Evolutionary conservation across 176 grass and related monocot species (phyloP), one percentile per base, ranked within the genome.

Genomic region (Triticum monococcum): DNA sequence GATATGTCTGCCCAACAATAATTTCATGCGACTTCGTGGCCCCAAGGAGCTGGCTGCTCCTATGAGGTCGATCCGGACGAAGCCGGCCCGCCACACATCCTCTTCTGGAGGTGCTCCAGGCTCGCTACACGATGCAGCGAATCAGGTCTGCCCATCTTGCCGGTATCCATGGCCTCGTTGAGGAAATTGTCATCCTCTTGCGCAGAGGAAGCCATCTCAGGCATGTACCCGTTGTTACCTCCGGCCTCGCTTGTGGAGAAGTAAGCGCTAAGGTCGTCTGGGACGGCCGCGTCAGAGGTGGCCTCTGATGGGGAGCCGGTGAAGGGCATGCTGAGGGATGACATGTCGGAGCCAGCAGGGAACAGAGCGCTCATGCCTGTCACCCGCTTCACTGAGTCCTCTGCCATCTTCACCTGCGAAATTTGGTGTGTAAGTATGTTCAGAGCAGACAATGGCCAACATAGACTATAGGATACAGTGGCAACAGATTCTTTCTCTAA

Each of bases 361-460:
- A 85, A 88, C 36, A 91, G 16, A 1, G 94, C 57, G 3, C 83
- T 88, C 61, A 90, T 77, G 78, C 93, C 88, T 26, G 88, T 96
- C 50, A 91, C 88, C 63, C 94, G 91, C 79, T 94, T 94, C 79
- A 98, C 92, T 0, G 89, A 84, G 72, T 98, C 90, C 83, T 98
- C 93, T 45, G 97, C 91, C 91, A 98, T 95, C 85, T 98, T 95
- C 85, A 93, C 95, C 95, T 98, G 89, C 70, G 60, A 86, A 28
- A 64, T 54, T 68, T 71, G 17, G 77, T 77, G 26, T 9, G 20
- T 8, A 87, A 41, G 9, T 10, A 79, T 57, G 32, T 26, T 36
- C 61, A 20, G 6, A 87, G 4, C 5, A 10, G 40, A 9, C 24
- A 81, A 52, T 52, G 64, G 64, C 16, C 25, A 81, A 52, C 54